phyloP scores from a whole-genome alignment of 352 stramenopile species.

The Phytophthora uliginosa region DNA sequence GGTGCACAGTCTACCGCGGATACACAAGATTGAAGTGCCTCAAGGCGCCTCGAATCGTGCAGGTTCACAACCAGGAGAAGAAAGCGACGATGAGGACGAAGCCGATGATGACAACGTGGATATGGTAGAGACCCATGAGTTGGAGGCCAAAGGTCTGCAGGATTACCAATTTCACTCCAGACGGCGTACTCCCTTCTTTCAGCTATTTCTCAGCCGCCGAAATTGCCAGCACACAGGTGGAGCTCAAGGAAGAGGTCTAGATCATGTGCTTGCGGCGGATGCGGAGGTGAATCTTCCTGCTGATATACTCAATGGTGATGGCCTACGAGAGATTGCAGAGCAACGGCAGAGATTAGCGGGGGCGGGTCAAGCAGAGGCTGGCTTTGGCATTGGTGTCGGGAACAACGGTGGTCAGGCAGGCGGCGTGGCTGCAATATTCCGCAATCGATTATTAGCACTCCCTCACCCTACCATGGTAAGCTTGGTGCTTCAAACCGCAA shows the following conservation, averaged over 20 bases:
- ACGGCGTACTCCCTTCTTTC: slow-evolving; percentile 37
- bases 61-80: slow-evolving; percentile 5
- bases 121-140: slow-evolving; percentile 9
- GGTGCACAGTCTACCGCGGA: slow-evolving; percentile 35
- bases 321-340: slow-evolving; percentile 14
- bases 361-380: slow-evolving; percentile 17
- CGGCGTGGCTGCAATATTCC: slow-evolving; percentile 18
- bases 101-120: slow-evolving; percentile 23
- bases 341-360: slow-evolving; percentile 25
- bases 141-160: slow-evolving; percentile 5
- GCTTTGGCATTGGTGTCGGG: background rate
- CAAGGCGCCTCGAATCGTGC: background rate
- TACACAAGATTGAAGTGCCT: background rate
- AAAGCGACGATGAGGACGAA: slow-evolving; percentile 25
- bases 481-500: slow-evolving; percentile 51
- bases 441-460: slow-evolving; percentile 32
- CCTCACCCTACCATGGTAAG: slow-evolving; percentile 38
- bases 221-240: slow-evolving; percentile 29
- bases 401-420: slow-evolving; percentile 15
- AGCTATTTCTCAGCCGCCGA: slow-evolving; percentile 48
- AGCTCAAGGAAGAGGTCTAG: slow-evolving; percentile 12
- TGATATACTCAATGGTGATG: slow-evolving; percentile 25
- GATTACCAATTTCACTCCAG: slow-evolving; percentile 4
- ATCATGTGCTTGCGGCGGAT: slow-evolving; percentile 21
- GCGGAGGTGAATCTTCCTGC: slow-evolving; percentile 26